phyloP scores from a whole-genome alignment of 345 rosid genomes.

The Melaleuca quinquenervia region DNA sequence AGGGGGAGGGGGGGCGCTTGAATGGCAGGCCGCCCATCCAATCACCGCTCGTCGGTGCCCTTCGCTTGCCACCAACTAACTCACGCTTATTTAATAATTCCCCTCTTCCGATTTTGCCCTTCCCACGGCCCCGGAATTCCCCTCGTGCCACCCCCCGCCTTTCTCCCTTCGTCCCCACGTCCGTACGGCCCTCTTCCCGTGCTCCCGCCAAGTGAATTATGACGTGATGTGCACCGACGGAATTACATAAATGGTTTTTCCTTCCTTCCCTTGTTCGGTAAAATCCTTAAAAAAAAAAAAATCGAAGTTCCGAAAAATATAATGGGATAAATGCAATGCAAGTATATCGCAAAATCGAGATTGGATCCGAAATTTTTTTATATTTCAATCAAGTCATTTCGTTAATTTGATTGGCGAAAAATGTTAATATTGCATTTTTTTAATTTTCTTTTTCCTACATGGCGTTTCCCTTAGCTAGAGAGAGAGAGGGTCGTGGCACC shows the following conservation, averaged over 20 bases:
- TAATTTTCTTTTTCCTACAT: too few species aligned
- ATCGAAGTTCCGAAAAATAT: accelerated
- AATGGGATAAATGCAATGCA: too few species aligned
- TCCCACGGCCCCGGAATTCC: background rate
- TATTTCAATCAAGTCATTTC: accelerated
- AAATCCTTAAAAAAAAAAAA: background rate
- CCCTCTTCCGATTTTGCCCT: conserved; percentile 4
- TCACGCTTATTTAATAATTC: background rate
- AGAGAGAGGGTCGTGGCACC: background rate
- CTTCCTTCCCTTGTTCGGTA: background rate
- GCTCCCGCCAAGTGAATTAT: background rate
- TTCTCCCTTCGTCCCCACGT: background rate
- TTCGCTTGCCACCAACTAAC: conserved; percentile 14
- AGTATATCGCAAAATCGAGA: background rate
- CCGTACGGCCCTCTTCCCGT: background rate
- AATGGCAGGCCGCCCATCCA: conserved; percentile 41
- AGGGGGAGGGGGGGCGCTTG: background rate
- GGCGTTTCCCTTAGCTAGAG: background rate
- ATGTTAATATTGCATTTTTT: background rate
- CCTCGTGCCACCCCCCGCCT: background rate
- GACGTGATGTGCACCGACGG: background rate
- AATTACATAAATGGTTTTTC: background rate
- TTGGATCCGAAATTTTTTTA: background rate
- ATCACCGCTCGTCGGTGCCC: conserved; percentile 44
- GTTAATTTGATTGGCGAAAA: background rate